These are phyloP conservation scores for Oligophagozyma castellii DNA, from an alignment of 1,139 yeast species.

Conservation along the genomic window DNA sequence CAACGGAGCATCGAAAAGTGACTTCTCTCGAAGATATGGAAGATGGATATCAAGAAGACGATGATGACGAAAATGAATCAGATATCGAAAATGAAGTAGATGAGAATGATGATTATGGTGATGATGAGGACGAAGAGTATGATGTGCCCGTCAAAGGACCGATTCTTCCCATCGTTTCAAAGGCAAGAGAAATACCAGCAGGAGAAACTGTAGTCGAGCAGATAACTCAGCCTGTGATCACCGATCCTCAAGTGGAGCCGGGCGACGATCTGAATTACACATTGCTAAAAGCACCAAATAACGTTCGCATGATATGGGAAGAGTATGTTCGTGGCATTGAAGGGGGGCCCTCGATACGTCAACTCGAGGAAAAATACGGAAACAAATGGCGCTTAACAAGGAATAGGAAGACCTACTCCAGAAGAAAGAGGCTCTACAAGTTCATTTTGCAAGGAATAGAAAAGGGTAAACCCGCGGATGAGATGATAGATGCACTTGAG, in stretches of 20 bases:
- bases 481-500: slow-evolving; percentile 23
- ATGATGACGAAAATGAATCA: slow-evolving; percentile 12
- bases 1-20: slow-evolving; percentile 1
- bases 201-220: not conserved
- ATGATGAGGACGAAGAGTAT: slow-evolving; percentile 11
- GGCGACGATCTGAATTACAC: slow-evolving; percentile 13
- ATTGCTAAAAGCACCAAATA: slow-evolving; percentile 24
- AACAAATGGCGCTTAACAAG: slow-evolving; percentile 25
- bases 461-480: slow-evolving; percentile 24
- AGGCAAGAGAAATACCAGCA: not conserved
- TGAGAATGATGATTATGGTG: slow-evolving; percentile 10
- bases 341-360: slow-evolving; percentile 25
- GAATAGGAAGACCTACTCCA: slow-evolving; percentile 23
- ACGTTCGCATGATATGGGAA: slow-evolving; percentile 25
- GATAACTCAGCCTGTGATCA: not conserved
- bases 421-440: slow-evolving; percentile 26
- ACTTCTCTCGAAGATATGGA: slow-evolving; percentile 7
- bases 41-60: slow-evolving; percentile 23
- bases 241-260: slow-evolving; percentile 1
- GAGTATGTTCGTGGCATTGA: slow-evolving; percentile 25
- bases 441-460: slow-evolving; percentile 25
- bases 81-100: slow-evolving; percentile 6
- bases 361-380: slow-evolving; percentile 25
- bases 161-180: not conserved
- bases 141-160: slow-evolving; percentile 5